Base-by-base conservation (phyloP, 192 early-diverging fungal species). In the Podila verticillata region DNA sequence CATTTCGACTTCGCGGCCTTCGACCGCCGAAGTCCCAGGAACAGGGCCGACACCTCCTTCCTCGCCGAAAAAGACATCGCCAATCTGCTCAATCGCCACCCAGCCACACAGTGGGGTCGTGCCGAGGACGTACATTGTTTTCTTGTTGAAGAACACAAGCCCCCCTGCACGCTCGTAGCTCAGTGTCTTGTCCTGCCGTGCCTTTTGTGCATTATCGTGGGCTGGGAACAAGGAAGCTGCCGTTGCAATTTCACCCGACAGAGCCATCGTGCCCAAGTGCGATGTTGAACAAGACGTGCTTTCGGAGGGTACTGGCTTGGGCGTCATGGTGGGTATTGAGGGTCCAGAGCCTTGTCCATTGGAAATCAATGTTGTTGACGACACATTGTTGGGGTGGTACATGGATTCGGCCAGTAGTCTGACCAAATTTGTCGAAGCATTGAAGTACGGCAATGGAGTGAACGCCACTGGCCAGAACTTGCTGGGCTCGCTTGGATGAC, bases 101-200 rank as follows among this genome's bases (percentile, higher is more conserved):
- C 89, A 90, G 20, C 87, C 83, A 57, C 85, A 86, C 13, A 90
- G 70, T 8, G 89, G 89, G 3, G 89, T 90, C 15, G 75, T 74
- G 12, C 89, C 89, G 17, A 84, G 54, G 0, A 81, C 86, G 57
- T 90, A 90, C 61, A 88, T 84, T 4, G 89, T 83, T 57, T 82
- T 68, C 36, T 81, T 74, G 65, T 88, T 87, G 73, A 87, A 90
- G 30, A 90, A 86, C 8, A 90, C 68, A 8, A 88, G 62, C 10
- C 89, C 89, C 64, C 86, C 89, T 2, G 84, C 73, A 4, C 70
- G 66, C 58, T 83, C 77, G 44, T 61, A 57, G 6, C 58, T 8
- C 17, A 80, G 65, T 8, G 75, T 68, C 36, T 64, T 59, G 44
- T 72, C 70, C 57, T 80, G 77, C 15, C 77, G 70, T 19, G n/a